Evolutionary conservation across 1,284 basidiomycete species (phyloP), one percentile per base, ranked within the genome.

Genomic region (Porogramme epimiltina): DNA sequence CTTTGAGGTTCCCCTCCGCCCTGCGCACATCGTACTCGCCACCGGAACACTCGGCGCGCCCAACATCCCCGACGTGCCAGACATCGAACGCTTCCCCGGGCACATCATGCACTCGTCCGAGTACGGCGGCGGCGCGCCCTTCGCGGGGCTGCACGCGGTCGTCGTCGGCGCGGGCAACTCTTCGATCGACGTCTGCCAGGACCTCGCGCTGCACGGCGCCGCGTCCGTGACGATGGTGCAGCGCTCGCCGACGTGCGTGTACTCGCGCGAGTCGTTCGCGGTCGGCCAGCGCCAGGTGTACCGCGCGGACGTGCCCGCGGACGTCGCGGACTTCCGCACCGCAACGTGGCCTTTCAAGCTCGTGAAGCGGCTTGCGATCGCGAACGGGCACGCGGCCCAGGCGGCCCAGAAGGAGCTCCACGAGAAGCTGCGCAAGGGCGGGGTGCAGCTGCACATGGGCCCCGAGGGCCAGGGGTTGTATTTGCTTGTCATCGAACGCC

Each of bases 1-100:
- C 0, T 61, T 64, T 16, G 68, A 73, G 23, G 71, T 79, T 3
- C 61, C 66, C 10, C 73, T 88, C 49, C 73, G 67, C 3, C 80
- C 83, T 26, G 76, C 75, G 13, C 80, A 84, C 60, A 62, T 86
- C 49, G 68, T 89, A 16, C 72, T 87, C 49, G 83, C 85, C 1
- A 79, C 78, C 0, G 84, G 85, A 3, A 70, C 73, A 0, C 77
- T 78, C 8, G 79, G 78, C 11, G 68, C 73, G 42, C 73, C 76
- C 1, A 69, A 73, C 20, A 68, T 78, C 18, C 79, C 80, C 1
- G 60, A 68, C 26, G 70, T 79, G 57, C 74, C 76, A 19, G 69
- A 66, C 34, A 50, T 54, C 20, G 70, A 70, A 11, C 50, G 19
- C 19, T 82, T 77, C 66, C 62, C 61, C 18, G 80, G 79, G n/a